These are phyloP conservation scores for Xylariomycetidae sp. DNA, from an alignment of 2,329 filamentous ascomycete species.

Conservation along the genomic window DNA sequence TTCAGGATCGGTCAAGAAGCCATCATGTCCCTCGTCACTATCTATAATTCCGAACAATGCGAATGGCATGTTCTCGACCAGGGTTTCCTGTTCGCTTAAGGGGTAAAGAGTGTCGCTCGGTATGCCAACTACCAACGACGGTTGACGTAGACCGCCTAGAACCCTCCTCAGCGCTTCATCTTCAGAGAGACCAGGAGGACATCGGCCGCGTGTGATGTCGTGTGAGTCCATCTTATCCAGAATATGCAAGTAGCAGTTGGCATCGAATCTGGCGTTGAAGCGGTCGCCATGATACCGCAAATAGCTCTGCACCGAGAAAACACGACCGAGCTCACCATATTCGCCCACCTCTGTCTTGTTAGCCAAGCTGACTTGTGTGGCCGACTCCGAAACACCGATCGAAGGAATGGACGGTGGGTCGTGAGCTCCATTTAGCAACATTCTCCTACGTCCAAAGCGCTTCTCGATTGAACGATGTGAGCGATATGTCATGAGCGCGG, in stretches of 20 bases:
- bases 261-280: conserved; percentile 33
- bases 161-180: conserved; percentile 12
- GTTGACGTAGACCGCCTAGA: conserved; percentile 17
- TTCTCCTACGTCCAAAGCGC: too few relatives aligned
- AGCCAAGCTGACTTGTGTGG: too few relatives aligned
- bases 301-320: conserved; percentile 32
- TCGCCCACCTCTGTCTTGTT: too few relatives aligned
- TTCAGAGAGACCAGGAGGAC: neutral
- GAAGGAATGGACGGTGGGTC: too few relatives aligned
- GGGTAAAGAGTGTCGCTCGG: conserved; percentile 30
- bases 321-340: too few relatives aligned
- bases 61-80: conserved; percentile 25
- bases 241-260: conserved; percentile 34
- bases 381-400: too few relatives aligned
- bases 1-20: conserved; percentile 32
- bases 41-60: conserved; percentile 23
- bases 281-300: conserved; percentile 34
- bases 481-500: conserved; percentile 35
- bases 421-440: too few relatives aligned
- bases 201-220: conserved; percentile 26
- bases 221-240: conserved; percentile 34
- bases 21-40: conserved; percentile 30
- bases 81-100: conserved; percentile 25
- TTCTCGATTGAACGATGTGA: conserved; percentile 29
- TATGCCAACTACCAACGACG: conserved; percentile 29